Evolutionary conservation across 768 basidiomycete genomes (phyloP), one percentile per base, ranked within the genome.

Genomic region (Coprinopsis strossmayeri): DNA sequence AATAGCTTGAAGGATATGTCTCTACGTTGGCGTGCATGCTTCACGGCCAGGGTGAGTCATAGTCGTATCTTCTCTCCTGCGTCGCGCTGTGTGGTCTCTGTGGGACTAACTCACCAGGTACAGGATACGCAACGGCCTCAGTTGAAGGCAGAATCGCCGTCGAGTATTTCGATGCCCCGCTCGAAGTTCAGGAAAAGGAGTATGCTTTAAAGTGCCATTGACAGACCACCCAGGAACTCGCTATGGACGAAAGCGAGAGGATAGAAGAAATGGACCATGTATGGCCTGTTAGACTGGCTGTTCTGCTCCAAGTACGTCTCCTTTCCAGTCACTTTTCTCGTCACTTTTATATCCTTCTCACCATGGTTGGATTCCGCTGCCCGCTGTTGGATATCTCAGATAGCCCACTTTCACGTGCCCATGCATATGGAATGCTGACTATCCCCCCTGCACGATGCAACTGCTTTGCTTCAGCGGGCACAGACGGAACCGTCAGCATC

Each of bases 191-290:
- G 64, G 83, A 86, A 21, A 77, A 74, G 65, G 82, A 93, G 69
- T 96, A 94, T 64, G 96, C 96, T 2, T 99, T 97, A 78, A 93
- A 96, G 63, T 96, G 94, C 54, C 95, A 99, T 60, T 77, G 95
- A 38, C 87, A 91, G 61, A 82, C 88, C 3, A 82, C 20, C 43
- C 28, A 45, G 20, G 43, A 45, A 11, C 15, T 12, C 27, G 43
- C n/a, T 18, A 5, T 27, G n/a, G 41, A 42, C 24, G 43, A 13
- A 32, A 45, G n/a, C 15, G 18, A 5, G 26, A 27, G 30, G 18
- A 20, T 92, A 52, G 84, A 89, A 30, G 91, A 89, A 30, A 86
- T 87, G 12, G 96, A 99, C 64, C 89, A 93, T 55, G 94, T 97
- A 18, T 98, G 91, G 81, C 93, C 95, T 0, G 94, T 98, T 52